Conservation (phyloP, 164 flowering plant species). For the Malania oleifera region DNA sequence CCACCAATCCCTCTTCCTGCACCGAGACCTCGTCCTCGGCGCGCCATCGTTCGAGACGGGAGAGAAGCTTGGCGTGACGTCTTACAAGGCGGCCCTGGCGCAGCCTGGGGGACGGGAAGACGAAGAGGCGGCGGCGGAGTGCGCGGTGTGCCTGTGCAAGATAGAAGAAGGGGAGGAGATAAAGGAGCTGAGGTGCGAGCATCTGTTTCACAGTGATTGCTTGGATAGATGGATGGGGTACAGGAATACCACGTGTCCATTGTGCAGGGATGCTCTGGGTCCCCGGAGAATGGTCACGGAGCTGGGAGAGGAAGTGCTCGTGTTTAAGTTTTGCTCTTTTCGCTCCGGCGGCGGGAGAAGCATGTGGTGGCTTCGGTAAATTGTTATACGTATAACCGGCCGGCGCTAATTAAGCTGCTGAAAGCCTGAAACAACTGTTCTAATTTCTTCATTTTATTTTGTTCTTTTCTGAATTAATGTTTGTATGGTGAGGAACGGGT, state of each 20-base stretch:
- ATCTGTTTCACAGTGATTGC: not conserved
- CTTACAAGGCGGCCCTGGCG: no score
- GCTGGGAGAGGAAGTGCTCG: not conserved
- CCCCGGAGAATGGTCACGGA: not conserved
- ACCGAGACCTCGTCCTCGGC: not conserved
- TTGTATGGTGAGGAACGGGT: no score
- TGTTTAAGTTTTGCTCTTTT: not conserved
- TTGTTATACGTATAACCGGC: no score
- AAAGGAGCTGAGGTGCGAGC: not conserved
- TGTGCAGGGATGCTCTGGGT: not conserved
- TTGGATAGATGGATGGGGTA: not conserved
- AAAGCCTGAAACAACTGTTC: no score
- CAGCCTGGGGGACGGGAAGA: not conserved
- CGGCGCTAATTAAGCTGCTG: no score
- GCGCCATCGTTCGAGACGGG: not conserved
- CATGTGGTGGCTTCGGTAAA: not conserved
- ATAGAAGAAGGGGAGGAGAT: not conserved
- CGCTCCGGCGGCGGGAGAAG: not conserved
- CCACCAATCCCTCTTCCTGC: not conserved
- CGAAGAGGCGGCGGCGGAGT: not conserved
- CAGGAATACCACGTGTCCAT: not conserved
- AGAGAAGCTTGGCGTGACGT: not conserved
- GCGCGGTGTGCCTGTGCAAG: not conserved
- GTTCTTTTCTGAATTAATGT: no score
- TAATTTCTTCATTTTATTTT: no score